Evolutionary conservation across 371 early-diverging fungal genomes (phyloP), one percentile per base, ranked within the genome.

Genomic region (Mucor circinelloides): DNA sequence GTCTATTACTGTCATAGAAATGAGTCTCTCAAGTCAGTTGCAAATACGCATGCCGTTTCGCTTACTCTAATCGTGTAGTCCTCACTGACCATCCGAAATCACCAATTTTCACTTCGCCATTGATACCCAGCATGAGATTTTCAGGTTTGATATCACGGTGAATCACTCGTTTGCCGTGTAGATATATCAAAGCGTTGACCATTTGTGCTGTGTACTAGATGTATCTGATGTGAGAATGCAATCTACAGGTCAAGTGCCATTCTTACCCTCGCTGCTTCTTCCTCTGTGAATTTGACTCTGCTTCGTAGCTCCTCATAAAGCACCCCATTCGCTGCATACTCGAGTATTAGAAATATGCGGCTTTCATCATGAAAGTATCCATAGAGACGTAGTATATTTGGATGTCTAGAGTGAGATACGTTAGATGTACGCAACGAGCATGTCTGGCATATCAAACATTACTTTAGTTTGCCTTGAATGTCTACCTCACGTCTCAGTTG

Each of bases 111-210:
- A 83, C 28, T 46, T 83, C 82, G 48, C 85, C 86, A 62, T 76
- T 79, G 38, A 76, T 60, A 4, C 87, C 90, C 13, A 89, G 76
- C 62, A 99, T 79, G 60, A 99, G 74, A 68, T 99, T 99, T 73
- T 99, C 99, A 23, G 96, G 96, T 78, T 97, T 97, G 58, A 97
- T 93, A 69, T 94, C 94, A 19, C 99, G 79, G 75, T 99, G 99
- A 65, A 99, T 99, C 2, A 99, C 94, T 68, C 96, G 87, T 69
- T 96, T 95, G 25, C 81, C 74, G 76, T 99, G 99, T 38, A 99
- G 84, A 74, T 99, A 99, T 4, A 82, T 65, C 3, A 99, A 79
- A 1, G 81, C 81, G 56, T 83, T 70, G 10, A 77, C 64, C 84
- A 99, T 89, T 79, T 99, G 98, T 31, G 83, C 77, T 52, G 97